Base-by-base conservation (phyloP, 2,329 filamentous ascomycete genomes). In the Fusarium dimerum region DNA sequence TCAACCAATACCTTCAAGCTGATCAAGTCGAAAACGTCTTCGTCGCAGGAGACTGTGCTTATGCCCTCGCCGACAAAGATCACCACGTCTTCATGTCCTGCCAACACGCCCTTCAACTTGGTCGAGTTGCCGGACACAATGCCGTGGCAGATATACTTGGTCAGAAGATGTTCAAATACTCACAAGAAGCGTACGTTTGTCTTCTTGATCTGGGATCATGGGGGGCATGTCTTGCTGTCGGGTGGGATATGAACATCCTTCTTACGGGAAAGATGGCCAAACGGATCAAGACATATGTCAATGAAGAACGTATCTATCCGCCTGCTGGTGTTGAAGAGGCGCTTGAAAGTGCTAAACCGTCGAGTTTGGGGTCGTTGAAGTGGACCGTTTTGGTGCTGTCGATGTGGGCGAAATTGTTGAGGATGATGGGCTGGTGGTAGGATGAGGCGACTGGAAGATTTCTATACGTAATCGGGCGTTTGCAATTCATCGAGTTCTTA, bases 191-290 rank as follows among this genome's bases (percentile, higher is more conserved):
- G 0, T 74, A 74, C 26, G 53, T 51, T 1, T 67, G 60, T 29
- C 73, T 70, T 40, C 64, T 76, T 3, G 72, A 73, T n/a, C 61
- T 76, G 1, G 73, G 73, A 0, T 42, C 56, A 1, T 65, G 58
- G 53, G 71, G 62, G 0, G 63, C 70, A 0, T 51, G 73, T 5
- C 15, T 72, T 26, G 50, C 59, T 5, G 26, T 38, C 3, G 72
- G 71, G 0, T 74, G 69, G 68, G 65, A 69, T 0, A 60, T 66
- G 10, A 20, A 69, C 9, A 57, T 73, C 1, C 57, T 56, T 30
- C 6, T 71, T 0, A 48, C 55, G 0, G 71, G 71, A 0, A 51
- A 52, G 3, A 1, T 54, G 2, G 73, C 68, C 0, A 75, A 75
- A 50, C 45, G 51, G 15, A 55, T 68, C 2, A 75, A 75, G 40